phyloP scores from a whole-genome alignment of 2,329 filamentous ascomycete genomes.

The Parastagonospora nodorum region DNA sequence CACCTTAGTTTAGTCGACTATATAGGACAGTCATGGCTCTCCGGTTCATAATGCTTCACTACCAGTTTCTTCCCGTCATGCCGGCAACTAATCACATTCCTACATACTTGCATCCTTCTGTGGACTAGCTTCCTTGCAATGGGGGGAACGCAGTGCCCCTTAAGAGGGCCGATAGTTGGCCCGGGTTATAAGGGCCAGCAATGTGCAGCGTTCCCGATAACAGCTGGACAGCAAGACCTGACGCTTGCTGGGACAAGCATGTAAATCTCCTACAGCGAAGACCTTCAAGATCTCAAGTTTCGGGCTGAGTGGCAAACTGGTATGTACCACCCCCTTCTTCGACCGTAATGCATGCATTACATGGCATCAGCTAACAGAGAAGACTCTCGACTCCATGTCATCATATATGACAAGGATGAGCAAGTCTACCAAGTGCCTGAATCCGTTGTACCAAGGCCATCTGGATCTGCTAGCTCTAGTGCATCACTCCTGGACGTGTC shows the following conservation, averaged over 20 bases:
- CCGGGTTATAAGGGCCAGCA: slow-evolving; percentile 69
- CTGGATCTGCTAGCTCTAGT: slow-evolving; percentile 29
- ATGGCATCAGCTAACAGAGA: background rate
- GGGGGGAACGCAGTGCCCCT: slow-evolving; percentile 28
- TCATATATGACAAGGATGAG: slow-evolving; percentile 71
- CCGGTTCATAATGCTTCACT: slow-evolving; percentile 25
- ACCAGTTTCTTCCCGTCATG: slow-evolving; percentile 24
- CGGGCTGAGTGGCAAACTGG: slow-evolving; percentile 65
- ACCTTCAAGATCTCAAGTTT: slow-evolving; percentile 60
- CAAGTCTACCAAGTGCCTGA: slow-evolving; percentile 76
- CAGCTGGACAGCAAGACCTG: slow-evolving; percentile 69
- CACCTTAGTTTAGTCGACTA: slow-evolving; percentile 30
- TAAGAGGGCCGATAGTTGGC: slow-evolving; percentile 54
- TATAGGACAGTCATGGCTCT: slow-evolving; percentile 37
- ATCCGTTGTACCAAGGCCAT: slow-evolving; percentile 68
- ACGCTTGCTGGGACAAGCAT: slow-evolving; percentile 68
- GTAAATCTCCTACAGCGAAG: slow-evolving; percentile 63
- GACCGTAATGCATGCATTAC: background rate
- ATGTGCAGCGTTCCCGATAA: slow-evolving; percentile 58
- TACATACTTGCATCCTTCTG: slow-evolving; percentile 28
- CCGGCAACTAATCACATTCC: slow-evolving; percentile 25
- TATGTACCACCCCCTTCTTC: slow-evolving; percentile 32
- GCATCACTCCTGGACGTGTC: slow-evolving; percentile 59
- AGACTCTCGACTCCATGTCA: slow-evolving; percentile 71
- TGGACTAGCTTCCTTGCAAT: slow-evolving; percentile 25